Evolutionary conservation across 2,329 filamentous ascomycete species (phyloP), one percentile per base, ranked within the genome.

Genomic region (Geoglossum cookeanum): DNA sequence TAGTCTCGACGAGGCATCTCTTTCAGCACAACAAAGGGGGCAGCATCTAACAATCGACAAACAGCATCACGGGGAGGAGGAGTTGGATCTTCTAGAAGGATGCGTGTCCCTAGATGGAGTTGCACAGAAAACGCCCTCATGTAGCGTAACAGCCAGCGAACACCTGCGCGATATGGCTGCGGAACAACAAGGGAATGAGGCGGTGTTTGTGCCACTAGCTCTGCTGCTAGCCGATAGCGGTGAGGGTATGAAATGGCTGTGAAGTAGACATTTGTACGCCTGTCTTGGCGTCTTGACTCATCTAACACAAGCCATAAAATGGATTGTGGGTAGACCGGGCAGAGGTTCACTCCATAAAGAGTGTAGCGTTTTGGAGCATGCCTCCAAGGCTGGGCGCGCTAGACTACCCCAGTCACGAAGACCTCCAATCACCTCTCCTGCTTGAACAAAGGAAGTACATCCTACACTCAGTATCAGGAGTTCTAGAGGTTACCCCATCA

Each of bases 121-220:
- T 53, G 49, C 22, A 53, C 49, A 37, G 30, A 13, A 17, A 22
- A 45, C 11, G 33, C 11, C 27, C 48, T 29, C 29, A 53, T 13
- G 30, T 53, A 53, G 49, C 30, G 49, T 53, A 33, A 53, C 30
- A n/a, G 49, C 49, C 49, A 53, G 49, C 49, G 37, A 53, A 53
- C 30, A 53, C 22, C 17, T 53, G 48, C 48, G 33, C 11, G 3
- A 3, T 32, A 35, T 35, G 32, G n/a, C 6, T 51, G 11, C 48
- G 49, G 5, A 52, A 32, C 29, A 52, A 13, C 6, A 29, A 27
- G 27, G 48, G 48, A 52, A 52, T 52, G 32, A 53, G 22, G 17
- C 49, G 33, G 11, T 32, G 48, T 30, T 33, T 32, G 33, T 11
- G 48, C 5, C 13, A 15, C 42, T 45, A 22, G 4, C 13, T 32